Conservation (phyloP, 2,329 filamentous ascomycete species). For the Fusarium torulosum region DNA sequence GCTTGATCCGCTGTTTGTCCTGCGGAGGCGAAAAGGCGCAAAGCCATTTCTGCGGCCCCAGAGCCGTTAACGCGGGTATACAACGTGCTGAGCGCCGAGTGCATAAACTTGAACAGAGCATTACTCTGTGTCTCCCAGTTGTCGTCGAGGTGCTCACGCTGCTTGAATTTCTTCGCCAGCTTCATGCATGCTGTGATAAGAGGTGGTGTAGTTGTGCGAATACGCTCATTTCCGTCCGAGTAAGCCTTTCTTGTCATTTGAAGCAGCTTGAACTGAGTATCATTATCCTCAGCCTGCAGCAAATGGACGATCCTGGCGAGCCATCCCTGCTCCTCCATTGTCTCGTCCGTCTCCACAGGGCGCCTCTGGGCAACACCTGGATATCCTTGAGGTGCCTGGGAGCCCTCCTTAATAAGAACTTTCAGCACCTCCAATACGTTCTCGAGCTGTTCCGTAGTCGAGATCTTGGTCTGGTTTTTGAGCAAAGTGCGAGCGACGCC, state of each 20-base stretch:
- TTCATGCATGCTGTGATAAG: constrained; percentile 91
- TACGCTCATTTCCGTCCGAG: constrained; percentile 91
- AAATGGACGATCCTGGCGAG: constrained; percentile 92
- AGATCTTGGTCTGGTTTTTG: constrained; percentile 82
- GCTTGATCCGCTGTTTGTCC: constrained; percentile 93
- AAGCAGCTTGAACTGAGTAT: constrained; percentile 93
- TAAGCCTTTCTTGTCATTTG: constrained; percentile 90
- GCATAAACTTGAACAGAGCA: constrained; percentile 94
- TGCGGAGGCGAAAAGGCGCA: constrained; percentile 90
- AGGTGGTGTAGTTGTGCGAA: constrained; percentile 94
- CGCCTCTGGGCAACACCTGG: constrained; percentile 83
- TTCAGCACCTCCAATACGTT: constrained; percentile 89
- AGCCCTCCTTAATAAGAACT: constrained; percentile 93
- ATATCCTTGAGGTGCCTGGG: constrained; percentile 85
- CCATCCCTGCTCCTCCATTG: constrained; percentile 98
- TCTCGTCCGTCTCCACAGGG: constrained; percentile 90
- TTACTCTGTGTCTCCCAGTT: constrained; percentile 75
- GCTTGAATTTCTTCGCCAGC: constrained; percentile 88
- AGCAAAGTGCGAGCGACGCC: constrained; percentile 88
- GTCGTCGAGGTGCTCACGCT: constrained; percentile 83
- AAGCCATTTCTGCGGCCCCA: constrained; percentile 85
- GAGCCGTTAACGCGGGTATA: constrained; percentile 85
- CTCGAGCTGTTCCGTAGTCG: constrained; percentile 82
- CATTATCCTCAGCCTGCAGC: constrained; percentile 85
- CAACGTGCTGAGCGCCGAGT: constrained; percentile 85